Evolutionary conservation across 2,329 filamentous ascomycete species (phyloP).

Genomic region (Ciborinia camelliae): DNA sequence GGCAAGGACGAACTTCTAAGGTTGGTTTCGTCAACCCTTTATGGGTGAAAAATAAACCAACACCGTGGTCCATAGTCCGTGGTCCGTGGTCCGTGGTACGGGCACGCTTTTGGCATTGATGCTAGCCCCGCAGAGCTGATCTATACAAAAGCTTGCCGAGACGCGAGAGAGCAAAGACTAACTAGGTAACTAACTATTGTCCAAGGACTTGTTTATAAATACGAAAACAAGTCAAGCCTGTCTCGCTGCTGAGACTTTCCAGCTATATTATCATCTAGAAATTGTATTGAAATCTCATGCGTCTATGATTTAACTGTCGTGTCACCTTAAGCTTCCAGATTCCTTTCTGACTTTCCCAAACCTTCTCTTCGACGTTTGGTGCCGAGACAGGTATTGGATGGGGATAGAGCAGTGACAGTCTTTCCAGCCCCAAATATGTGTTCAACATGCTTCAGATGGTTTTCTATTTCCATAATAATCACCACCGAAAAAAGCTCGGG

Average conservation of each 20-base stretch:
- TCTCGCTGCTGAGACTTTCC: not conserved
- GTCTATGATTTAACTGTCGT: not conserved
- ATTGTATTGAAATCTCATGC: not conserved
- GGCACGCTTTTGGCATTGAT: not conserved
- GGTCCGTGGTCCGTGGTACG: too few relatives aligned
- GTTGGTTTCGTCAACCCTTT: not conserved
- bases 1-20: not conserved
- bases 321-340: not conserved
- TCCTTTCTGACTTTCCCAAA: not conserved
- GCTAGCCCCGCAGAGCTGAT: not conserved
- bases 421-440: not conserved
- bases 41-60: not conserved
- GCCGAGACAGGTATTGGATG: not conserved
- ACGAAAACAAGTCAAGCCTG: not conserved
- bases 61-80: not conserved
- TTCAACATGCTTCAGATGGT: not conserved
- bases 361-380: not conserved
- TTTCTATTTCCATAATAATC: not conserved
- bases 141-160: not conserved
- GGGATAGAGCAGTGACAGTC: not conserved
- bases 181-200: too few relatives aligned
- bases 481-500: constrained; percentile 1
- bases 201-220: not conserved
- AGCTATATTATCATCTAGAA: not conserved
- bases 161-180: not conserved